Percentiles rank a stretch among this genome's conserved stretches.
phyloP scores from a whole-genome alignment of 1,284 basidiomycete genomes.

The Pterulicium gracile region DNA sequence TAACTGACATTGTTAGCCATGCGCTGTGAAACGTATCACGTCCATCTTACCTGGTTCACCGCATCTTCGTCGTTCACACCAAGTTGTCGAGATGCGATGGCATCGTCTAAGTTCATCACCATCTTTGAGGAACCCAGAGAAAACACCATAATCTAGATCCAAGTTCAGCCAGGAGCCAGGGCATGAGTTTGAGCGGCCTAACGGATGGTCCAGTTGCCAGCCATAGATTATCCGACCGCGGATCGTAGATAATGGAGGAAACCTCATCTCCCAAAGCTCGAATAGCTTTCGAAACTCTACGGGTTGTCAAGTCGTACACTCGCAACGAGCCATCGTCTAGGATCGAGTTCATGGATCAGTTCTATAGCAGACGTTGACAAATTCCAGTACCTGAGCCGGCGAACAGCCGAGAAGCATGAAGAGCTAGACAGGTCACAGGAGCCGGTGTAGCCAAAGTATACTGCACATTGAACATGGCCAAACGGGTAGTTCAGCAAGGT shows the following conservation, averaged over 20 bases:
- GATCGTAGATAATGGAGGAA: slow-evolving; percentile 42
- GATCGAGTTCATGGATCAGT: slow-evolving; percentile 3
- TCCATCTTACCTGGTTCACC: slow-evolving; percentile 50
- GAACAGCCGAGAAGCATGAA: slow-evolving; percentile 34
- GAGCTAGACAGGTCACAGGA: slow-evolving; percentile 35
- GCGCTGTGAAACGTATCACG: slow-evolving; percentile 3
- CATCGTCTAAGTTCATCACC: slow-evolving; percentile 39
- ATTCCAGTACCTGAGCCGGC: slow-evolving; percentile 38
- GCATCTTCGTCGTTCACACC: slow-evolving; percentile 45
- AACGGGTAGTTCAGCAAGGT: too few relatives aligned
- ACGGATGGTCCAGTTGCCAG: slow-evolving; percentile 47
- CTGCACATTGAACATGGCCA: too few relatives aligned
- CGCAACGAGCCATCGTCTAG: slow-evolving; percentile 63
- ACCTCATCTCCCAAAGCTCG: slow-evolving; percentile 45
- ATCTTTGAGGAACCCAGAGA: slow-evolving; percentile 31
- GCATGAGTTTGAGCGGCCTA: slow-evolving; percentile 27
- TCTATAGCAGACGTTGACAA: slow-evolving; percentile 2
- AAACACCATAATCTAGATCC: slow-evolving; percentile 27
- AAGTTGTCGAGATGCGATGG: slow-evolving; percentile 28
- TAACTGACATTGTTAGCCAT: slow-evolving; percentile 36
- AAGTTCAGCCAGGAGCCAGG: slow-evolving; percentile 2
- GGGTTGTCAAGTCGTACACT: slow-evolving; percentile 47
- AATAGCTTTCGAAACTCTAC: slow-evolving; percentile 54
- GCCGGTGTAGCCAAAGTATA: too few relatives aligned
- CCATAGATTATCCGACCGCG: slow-evolving; percentile 39